Conservation (phyloP, 2,329 filamentous ascomycete species). For the Acrocalymma vagum region DNA sequence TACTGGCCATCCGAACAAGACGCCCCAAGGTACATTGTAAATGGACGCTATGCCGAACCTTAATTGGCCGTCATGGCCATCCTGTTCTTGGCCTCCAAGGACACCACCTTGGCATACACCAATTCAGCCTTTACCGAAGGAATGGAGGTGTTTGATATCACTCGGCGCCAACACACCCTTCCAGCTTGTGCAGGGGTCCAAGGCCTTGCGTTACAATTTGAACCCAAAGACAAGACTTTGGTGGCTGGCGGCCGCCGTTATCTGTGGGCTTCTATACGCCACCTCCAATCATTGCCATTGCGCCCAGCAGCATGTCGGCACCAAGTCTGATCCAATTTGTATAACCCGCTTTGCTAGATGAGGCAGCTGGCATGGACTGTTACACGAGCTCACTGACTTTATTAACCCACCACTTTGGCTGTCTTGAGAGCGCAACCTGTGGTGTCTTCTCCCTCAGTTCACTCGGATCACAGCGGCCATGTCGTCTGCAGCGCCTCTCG, state of each 20-base stretch:
- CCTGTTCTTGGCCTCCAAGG: too few species aligned
- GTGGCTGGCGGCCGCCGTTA: constrained; percentile 6
- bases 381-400: constrained; percentile 4
- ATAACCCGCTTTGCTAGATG: constrained; percentile 16
- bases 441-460: not conserved
- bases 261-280: constrained; percentile 14
- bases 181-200: constrained; percentile 6
- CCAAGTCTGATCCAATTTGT: constrained; percentile 4
- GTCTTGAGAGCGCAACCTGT: not conserved
- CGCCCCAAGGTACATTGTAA: not conserved
- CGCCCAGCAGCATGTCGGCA: constrained; percentile 16
- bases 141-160: constrained; percentile 10
- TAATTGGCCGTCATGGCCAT: constrained; percentile 12
- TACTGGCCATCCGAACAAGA: constrained; percentile 7
- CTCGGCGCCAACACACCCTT: constrained; percentile 25
- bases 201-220: too few species aligned
- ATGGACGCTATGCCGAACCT: not conserved
- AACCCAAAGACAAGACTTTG: constrained; percentile 4
- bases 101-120: constrained; percentile 8
- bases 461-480: constrained; percentile 15
- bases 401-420: not conserved
- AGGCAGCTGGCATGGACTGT: constrained; percentile 21
- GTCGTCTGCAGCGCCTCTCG: constrained; percentile 26
- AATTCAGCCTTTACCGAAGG: constrained; percentile 3
- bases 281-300: constrained; percentile 4